phyloP scores from a whole-genome alignment of 2,329 filamentous ascomycete species.

The Penicillium sumatraense region DNA sequence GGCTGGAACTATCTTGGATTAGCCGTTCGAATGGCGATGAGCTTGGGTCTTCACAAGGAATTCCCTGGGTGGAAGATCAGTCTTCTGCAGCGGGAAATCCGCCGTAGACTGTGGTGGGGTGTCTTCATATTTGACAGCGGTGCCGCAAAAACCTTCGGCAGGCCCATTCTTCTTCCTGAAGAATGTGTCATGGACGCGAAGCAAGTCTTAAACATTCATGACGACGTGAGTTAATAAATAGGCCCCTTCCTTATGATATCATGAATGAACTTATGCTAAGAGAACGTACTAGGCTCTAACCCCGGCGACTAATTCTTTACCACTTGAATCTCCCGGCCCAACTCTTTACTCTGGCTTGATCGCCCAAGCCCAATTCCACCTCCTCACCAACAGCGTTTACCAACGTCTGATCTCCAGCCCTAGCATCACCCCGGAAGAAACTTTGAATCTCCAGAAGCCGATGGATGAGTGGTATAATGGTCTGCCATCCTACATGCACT shows the following conservation, averaged over 20 bases:
- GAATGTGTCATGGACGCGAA: constrained; percentile 51
- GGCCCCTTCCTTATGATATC: no score
- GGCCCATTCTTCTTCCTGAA: constrained; percentile 52
- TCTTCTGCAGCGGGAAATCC: constrained; percentile 47
- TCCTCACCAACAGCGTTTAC: constrained; percentile 50
- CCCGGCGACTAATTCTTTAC: constrained; percentile 40
- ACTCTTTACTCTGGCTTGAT: constrained; percentile 51
- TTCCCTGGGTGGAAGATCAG: constrained; percentile 54
- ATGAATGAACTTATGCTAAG: constrained; percentile 1
- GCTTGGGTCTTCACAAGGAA: constrained; percentile 56
- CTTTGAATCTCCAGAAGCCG: constrained; percentile 44
- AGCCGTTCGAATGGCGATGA: constrained; percentile 56
- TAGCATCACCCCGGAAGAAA: constrained; percentile 46
- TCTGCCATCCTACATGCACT: constrained; percentile 47
- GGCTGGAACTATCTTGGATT: constrained; percentile 56
- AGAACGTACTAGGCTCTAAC: constrained; percentile 36
- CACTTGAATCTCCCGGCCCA: constrained; percentile 41
- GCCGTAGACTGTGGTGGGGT: constrained; percentile 48
- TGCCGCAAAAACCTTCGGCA: constrained; percentile 56
- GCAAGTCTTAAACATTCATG: constrained; percentile 51
- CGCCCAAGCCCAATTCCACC: constrained; percentile 48
- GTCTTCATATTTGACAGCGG: constrained; percentile 55
- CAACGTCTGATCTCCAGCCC: constrained; percentile 51
- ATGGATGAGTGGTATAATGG: constrained; percentile 49
- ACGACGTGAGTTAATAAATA: constrained; percentile 33